Evolutionary conservation across 2,329 filamentous ascomycete species (phyloP), one percentile per base, ranked within the genome.

Genomic region (Talaromyces atroroseus): DNA sequence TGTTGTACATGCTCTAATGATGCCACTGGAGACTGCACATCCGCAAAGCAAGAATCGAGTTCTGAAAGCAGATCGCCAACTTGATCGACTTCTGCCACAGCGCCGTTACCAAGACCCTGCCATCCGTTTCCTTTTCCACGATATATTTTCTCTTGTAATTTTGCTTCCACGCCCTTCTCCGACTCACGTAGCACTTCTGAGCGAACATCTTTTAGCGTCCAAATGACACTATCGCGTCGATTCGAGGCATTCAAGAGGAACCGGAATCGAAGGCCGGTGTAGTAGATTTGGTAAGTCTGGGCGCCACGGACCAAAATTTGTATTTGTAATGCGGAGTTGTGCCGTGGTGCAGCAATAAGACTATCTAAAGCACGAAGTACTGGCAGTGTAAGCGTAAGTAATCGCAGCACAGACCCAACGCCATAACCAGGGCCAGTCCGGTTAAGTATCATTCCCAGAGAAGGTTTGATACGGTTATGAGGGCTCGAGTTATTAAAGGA

Each of bases 401-500:
- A 58, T 23, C 65, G 64, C 24, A 71, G 59, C 20, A 70, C 61
- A 34, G 60, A 61, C 45, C 69, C 63, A 40, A 74, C 57, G 10
- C 68, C 65, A 2, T 64, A 56, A 46, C 68, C 66, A 21, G 65
- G 58, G 32, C 65, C 64, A 26, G 62, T 58, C 23, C 64, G 62
- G 50, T 75, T 76, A 47, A 75, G 60, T 47, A 64, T 67, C 49
- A 68, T 64, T 2, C 69, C 67, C 12, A 76, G 63, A n/a, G 72
- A 61, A 49, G 71, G 69, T 59, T 69, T 70, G 49, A 76, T 72
- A 26, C 73, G 71, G 45, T 71, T 69, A 61, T 75, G 73, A 45
- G 72, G 72, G 50, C 69, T 75, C 23, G 64, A 61, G 32, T 57
- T 58, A 58, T 69, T 64, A 55, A 76, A 73, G 16, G 60, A 63